Base-by-base conservation (phyloP, 75 land plant genomes). In the Picea glauca region DNA sequence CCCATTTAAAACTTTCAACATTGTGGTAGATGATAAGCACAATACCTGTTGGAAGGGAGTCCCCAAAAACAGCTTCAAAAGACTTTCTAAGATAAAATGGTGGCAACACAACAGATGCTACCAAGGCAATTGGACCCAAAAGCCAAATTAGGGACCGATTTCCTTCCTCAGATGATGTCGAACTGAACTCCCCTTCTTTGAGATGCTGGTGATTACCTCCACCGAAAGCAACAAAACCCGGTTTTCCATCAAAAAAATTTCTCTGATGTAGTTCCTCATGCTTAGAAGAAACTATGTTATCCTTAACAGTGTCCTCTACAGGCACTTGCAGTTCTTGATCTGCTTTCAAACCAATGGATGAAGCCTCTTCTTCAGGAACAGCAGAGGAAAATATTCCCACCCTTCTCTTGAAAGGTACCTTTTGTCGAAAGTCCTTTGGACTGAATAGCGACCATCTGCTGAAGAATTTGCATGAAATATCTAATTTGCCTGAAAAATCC, bases 91-190 rank as follows among this genome's bases (percentile, higher is more conserved):
- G 78, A 65, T 87, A 83, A 63, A 92, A 82, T 33, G 89, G 93
- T 15, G 98, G 98, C 46, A 91, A 83, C 68, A 94, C 77, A 59
- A 91, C 82, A n/a, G 95, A 91, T n/a, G 88, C 72, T 30, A 95
- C 85, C 78, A 95, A 82, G 1, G 85, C 85, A 58, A 85, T 58
- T 43, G 95, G 98, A 5, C 89, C 95, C 79, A 91, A 66, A 58
- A 91, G 38, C 98, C 98, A 95, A 21, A 90, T 54, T 4, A 89
- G 60, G 14, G 95, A 89, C 50, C 87, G 82, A 62, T 68, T 78
- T 2, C 78, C 84, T 58, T 84, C 81, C 58, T 79, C 63, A 20
- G 84, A 83, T 1, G 87, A 84, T 15, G 85, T 58, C 12, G 87
- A 90, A 26, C 67, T 60, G 70, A 81, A 75, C 60, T 76, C 72